Percentiles rank a stretch among this genome's conserved stretches.
These are phyloP conservation scores for Metschnikowia sp. DNA, from an alignment of 805 yeast genomes.

Conservation along the genomic window DNA sequence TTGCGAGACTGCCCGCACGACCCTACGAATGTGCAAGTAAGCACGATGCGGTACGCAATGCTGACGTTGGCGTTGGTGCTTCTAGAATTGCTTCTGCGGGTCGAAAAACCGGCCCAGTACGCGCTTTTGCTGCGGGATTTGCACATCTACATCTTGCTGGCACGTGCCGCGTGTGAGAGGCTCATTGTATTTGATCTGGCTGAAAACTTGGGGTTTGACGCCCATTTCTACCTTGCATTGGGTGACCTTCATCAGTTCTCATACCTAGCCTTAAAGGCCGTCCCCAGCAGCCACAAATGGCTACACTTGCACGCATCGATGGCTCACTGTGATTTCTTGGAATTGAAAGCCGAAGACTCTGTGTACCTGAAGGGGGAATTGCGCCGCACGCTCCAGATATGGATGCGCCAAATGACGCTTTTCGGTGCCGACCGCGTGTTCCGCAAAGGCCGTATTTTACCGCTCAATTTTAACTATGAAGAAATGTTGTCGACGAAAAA, in stretches of 20 bases:
- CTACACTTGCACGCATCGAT: slow-evolving; percentile 11
- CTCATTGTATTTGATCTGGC: background rate
- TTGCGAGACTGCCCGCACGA: background rate
- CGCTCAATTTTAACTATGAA: background rate
- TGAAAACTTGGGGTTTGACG: background rate
- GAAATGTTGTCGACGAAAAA: background rate
- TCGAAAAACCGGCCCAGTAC: background rate
- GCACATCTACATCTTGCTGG: slow-evolving; percentile 5
- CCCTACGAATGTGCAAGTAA: background rate
- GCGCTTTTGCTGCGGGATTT: slow-evolving; percentile 3
- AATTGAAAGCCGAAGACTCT: background rate
- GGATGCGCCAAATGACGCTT: slow-evolving; percentile 9
- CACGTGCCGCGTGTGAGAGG: slow-evolving; percentile 6
- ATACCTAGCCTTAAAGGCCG: slow-evolving; percentile 3
- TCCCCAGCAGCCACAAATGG: slow-evolving; percentile 2
- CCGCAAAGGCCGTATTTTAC: background rate
- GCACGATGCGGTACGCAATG: slow-evolving; percentile 6
- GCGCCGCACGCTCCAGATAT: slow-evolving; percentile 4
- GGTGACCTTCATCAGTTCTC: slow-evolving; percentile 15
- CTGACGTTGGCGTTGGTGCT: slow-evolving; percentile 8
- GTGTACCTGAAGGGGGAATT: slow-evolving; percentile 4
- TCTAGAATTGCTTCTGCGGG: slow-evolving; percentile 1
- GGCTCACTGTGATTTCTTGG: slow-evolving; percentile 8
- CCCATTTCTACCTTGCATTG: slow-evolving; percentile 11
- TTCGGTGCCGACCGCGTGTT: slow-evolving; percentile 3